Evolutionary conservation across 148 eudicot species (phyloP).

Genomic region (Talinum fruticosum): DNA sequence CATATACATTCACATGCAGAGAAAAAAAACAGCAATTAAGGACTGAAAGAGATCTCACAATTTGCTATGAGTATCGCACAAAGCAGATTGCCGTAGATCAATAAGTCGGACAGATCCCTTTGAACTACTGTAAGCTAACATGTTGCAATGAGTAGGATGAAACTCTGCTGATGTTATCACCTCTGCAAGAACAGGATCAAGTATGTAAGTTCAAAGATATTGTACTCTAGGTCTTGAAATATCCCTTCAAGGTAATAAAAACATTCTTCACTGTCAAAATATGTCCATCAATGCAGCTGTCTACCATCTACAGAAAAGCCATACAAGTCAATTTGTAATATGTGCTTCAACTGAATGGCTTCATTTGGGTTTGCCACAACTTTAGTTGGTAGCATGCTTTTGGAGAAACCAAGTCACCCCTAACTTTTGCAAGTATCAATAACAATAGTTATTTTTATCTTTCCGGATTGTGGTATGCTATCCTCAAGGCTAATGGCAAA

Average conservation of each 20-base stretch:
- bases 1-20: background rate
- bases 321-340: background rate
- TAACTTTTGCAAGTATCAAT: background rate
- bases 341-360: background rate
- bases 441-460: background rate
- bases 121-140: conserved; percentile 80
- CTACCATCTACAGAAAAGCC: background rate
- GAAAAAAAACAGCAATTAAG: background rate
- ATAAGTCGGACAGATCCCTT: conserved; percentile 81
- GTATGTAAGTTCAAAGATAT: conserved; percentile 1
- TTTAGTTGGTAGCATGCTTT: background rate
- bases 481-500: background rate
- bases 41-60: conserved; percentile 43
- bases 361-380: background rate
- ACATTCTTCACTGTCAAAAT: background rate
- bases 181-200: conserved; percentile 47
- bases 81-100: conserved; percentile 84
- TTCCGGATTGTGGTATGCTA: background rate
- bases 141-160: conserved; percentile 78
- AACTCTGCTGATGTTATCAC: conserved; percentile 87
- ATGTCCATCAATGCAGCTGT: background rate
- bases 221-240: background rate
- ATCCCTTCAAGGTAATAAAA: conserved; percentile 7
- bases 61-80: conserved; percentile 71
- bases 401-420: background rate